A percentile compares a stretch with the other conserved stretches of the same genome.
Conservation (phyloP, 495 filamentous ascomycete species). For the Geoglossum glabrum region DNA sequence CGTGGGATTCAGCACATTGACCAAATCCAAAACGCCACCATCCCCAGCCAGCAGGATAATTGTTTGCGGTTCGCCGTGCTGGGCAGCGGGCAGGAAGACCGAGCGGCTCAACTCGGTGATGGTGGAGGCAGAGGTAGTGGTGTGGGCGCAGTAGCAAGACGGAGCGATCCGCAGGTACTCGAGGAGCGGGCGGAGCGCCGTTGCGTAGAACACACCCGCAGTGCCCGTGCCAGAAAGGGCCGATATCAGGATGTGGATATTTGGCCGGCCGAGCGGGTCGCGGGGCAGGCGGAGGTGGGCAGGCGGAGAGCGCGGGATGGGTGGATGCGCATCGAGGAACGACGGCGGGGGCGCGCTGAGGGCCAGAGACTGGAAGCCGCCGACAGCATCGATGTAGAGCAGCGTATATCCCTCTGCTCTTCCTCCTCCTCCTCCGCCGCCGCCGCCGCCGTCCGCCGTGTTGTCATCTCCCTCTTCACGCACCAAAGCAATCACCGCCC, state of each 20-base stretch:
- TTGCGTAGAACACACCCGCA: conserved; percentile 34
- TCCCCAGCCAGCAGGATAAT: conserved; percentile 71
- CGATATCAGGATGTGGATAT: conserved; percentile 51
- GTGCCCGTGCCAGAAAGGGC: conserved; percentile 46
- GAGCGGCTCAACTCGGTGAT: conserved; percentile 37
- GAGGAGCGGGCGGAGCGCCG: conserved; percentile 38
- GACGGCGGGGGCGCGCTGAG: neutral
- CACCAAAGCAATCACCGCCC: neutral
- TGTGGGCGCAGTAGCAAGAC: conserved; percentile 27
- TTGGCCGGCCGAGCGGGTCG: neutral
- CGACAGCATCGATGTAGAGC: neutral
- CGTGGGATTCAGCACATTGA: conserved; percentile 35
- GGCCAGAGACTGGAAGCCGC: neutral
- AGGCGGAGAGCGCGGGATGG: neutral
- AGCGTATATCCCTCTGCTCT: neutral
- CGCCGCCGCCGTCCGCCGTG: too few species aligned
- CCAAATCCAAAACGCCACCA: conserved; percentile 57
- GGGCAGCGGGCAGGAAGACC: conserved; percentile 27
- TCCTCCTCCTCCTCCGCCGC: too few species aligned
- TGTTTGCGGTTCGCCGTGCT: conserved; percentile 28
- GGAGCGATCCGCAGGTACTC: conserved; percentile 18
- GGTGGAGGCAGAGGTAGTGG: conserved; percentile 35
- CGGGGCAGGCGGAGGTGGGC: neutral
- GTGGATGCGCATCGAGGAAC: neutral
- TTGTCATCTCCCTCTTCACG: too few species aligned